Evolutionary conservation across 371 early-diverging fungal species (phyloP).

Genomic region (Mortierella sp.): DNA sequence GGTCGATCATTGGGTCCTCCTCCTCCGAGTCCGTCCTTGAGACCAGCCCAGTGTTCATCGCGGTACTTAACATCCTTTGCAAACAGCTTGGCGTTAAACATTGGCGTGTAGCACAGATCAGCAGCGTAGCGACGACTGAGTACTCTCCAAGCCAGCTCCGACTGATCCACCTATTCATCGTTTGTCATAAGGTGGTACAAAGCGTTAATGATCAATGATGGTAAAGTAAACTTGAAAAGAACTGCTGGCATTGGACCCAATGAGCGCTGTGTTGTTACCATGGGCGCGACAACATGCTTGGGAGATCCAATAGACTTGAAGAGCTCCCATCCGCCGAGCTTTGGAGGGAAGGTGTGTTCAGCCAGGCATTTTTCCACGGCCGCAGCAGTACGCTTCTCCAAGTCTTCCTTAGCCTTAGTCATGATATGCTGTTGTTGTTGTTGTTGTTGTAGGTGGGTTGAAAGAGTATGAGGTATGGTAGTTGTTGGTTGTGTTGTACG

Average conservation of each 20-base stretch:
- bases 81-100: constrained; percentile 97
- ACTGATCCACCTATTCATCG: constrained; percentile 77
- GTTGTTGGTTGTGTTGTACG: background rate
- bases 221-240: background rate
- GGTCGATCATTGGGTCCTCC: constrained; percentile 86
- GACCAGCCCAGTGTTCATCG: constrained; percentile 77
- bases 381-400: constrained; percentile 44
- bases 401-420: constrained; percentile 35
- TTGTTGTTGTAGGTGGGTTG: background rate
- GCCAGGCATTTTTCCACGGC: constrained; percentile 45
- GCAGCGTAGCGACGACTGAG: constrained; percentile 94
- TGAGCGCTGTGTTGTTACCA: constrained; percentile 67
- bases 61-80: constrained; percentile 75
- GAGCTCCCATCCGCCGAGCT: constrained; percentile 88
- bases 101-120: constrained; percentile 98
- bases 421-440: constrained; percentile 2
- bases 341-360: constrained; percentile 59
- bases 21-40: constrained; percentile 64
- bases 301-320: constrained; percentile 84
- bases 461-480: background rate
- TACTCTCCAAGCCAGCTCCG: constrained; percentile 94
- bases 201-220: background rate
- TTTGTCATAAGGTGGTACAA: background rate
- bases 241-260: too few relatives aligned
- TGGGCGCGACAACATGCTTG: constrained; percentile 90